Evolutionary conservation across 495 filamentous ascomycete species (phyloP), one percentile per base, ranked within the genome.

Genomic region (Symbiotaphrina buchneri): DNA sequence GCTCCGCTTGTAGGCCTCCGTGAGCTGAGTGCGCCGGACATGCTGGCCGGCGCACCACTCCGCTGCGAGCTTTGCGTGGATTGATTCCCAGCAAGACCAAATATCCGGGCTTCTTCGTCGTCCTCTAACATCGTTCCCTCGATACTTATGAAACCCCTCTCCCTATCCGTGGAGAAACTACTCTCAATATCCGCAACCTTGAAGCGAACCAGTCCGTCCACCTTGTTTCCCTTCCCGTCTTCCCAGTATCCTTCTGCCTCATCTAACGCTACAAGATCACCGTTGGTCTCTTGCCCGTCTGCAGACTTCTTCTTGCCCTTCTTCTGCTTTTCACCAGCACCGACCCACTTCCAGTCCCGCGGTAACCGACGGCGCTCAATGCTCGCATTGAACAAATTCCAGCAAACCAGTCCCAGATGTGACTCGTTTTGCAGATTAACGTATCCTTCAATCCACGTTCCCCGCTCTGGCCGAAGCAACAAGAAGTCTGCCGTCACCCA

Each of bases 401-500:
- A 67, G 10, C 68, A 72, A 2, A 80, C 55, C 3, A 80, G 51
- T 15, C 73, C 73, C 1, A 85, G 42, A 43, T 80, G 71, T 6
- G 68, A 66, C 35, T 74, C 65, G n/a, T 68, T 74, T 43, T 76
- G 70, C 21, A 81, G 51, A 39, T 74, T 79, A 19, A 82, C 61
- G 47, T 56, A 68, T 8, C 70, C 78, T 31, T 75, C 64, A 16
- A 83, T 48, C 21, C 45, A 50, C 17, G 55, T 54, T 10, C 67
- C 67, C 36, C 56, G 62, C 39, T 55, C 46, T 1, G 77, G 78
- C 28, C 55, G 56, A 47, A 78, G 74, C 20, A 82, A 48, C 13
- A 80, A 47, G 49, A 83, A 78, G 11, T 73, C 72, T 0, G 72
- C 74, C 0, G 71, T 79, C 4, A 77, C 54, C 60, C 78, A 83